Evolutionary conservation across 2,329 filamentous ascomycete genomes (phyloP).

Genomic region (Paecilomyces sp.): DNA sequence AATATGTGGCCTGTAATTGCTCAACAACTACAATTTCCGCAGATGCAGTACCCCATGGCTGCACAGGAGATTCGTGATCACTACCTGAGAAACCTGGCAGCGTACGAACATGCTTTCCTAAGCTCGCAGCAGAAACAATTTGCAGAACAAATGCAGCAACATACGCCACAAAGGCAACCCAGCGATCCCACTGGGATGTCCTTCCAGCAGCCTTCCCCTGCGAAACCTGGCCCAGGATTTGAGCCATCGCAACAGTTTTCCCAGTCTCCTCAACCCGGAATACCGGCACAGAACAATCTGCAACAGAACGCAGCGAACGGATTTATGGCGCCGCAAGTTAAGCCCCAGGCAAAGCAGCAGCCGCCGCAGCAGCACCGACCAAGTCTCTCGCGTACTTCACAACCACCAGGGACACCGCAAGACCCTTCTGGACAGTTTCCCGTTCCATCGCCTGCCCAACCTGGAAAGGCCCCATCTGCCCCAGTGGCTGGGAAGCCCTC

Average conservation of each 20-base stretch:
- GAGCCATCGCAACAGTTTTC: slow-evolving; percentile 25
- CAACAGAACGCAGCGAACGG: slow-evolving; percentile 31
- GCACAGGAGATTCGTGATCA: slow-evolving; percentile 61
- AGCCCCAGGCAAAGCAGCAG: slow-evolving; percentile 24
- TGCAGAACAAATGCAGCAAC: slow-evolving; percentile 37
- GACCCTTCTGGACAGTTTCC: slow-evolving; percentile 21
- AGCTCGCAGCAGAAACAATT: slow-evolving; percentile 38
- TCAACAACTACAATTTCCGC: slow-evolving; percentile 53
- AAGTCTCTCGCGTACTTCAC: slow-evolving; percentile 26
- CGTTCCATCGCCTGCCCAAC: slow-evolving; percentile 20
- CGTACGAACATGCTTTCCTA: slow-evolving; percentile 59
- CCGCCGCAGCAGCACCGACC: slow-evolving; percentile 18
- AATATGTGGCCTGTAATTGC: slow-evolving; percentile 72
- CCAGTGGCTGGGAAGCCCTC: slow-evolving; percentile 20
- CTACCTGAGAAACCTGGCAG: slow-evolving; percentile 67
- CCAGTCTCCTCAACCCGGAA: slow-evolving; percentile 24
- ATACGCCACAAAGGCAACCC: slow-evolving; percentile 31
- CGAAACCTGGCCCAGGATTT: slow-evolving; percentile 46
- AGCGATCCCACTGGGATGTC: slow-evolving; percentile 33
- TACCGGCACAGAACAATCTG: slow-evolving; percentile 21
- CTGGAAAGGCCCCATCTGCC: slow-evolving; percentile 16
- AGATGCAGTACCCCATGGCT: slow-evolving; percentile 58
- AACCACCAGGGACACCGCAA: slow-evolving; percentile 20
- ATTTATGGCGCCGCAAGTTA: slow-evolving; percentile 28
- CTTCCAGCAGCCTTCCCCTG: slow-evolving; percentile 34